Percentiles rank a stretch among this genome's conserved stretches.
Conservation (phyloP, 192 early-diverging fungal genomes). For the Coemansia sp. region DNA sequence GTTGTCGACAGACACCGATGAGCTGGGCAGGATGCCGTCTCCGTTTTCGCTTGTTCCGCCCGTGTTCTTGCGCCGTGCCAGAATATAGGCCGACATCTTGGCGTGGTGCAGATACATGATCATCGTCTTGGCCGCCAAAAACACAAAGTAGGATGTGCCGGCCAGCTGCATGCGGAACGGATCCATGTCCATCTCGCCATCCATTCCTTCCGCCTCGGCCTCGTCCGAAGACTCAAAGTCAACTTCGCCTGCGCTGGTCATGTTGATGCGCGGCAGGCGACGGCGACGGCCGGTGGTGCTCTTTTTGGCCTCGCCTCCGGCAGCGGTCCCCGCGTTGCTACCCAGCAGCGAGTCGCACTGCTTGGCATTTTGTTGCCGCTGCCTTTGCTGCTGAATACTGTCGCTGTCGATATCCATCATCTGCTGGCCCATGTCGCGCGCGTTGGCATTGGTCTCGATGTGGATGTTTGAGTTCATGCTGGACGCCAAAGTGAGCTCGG, state of each 20-base stretch:
- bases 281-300: slow-evolving; percentile 10
- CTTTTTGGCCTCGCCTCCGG: background rate
- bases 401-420: background rate
- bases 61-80: slow-evolving; percentile 35
- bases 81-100: slow-evolving; percentile 46
- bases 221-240: slow-evolving; percentile 31
- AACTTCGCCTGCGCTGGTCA: slow-evolving; percentile 20
- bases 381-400: background rate
- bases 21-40: slow-evolving; percentile 31
- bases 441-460: slow-evolving; percentile 51
- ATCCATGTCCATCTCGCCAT: slow-evolving; percentile 10
- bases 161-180: slow-evolving; percentile 48
- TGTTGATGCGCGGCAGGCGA: slow-evolving; percentile 9
- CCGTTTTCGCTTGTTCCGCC: slow-evolving; percentile 3
- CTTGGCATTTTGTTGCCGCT: slow-evolving; percentile 1
- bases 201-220: slow-evolving; percentile 2
- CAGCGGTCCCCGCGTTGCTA: background rate
- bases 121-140: slow-evolving; percentile 50
- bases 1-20: slow-evolving; percentile 22
- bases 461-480: slow-evolving; percentile 53
- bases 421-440: slow-evolving; percentile 10
- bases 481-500: slow-evolving; percentile 45
- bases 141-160: slow-evolving; percentile 43
- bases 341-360: too few species aligned
- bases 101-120: slow-evolving; percentile 54